These are phyloP conservation scores for Arthroderma sp. DNA, from an alignment of 2,329 filamentous ascomycete genomes.

Conservation along the genomic window DNA sequence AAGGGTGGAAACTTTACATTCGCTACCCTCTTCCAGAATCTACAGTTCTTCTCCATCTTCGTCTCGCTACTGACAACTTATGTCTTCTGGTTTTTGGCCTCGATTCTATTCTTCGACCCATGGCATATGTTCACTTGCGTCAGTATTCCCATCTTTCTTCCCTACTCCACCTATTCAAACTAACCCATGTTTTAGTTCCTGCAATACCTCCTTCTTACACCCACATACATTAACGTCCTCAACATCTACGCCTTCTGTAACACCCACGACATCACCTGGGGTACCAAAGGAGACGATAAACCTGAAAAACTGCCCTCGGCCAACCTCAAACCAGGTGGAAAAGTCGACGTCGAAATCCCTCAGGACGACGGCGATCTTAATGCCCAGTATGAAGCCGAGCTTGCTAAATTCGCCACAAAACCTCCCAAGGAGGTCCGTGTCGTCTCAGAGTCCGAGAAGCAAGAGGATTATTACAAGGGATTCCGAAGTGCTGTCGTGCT, in stretches of 20 bases:
- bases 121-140: constrained; percentile 95
- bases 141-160: constrained; percentile 19
- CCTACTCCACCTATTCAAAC: constrained; percentile 7
- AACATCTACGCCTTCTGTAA: constrained; percentile 99
- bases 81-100: constrained; percentile 81
- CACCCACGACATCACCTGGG: constrained; percentile 95
- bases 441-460: constrained; percentile 54
- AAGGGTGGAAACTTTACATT: constrained; percentile 53
- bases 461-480: constrained; percentile 97
- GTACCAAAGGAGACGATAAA: constrained; percentile 96
- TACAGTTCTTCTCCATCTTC: constrained; percentile 84
- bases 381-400: constrained; percentile 80
- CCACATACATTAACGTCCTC: constrained; percentile 94
- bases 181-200: constrained; percentile 49
- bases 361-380: constrained; percentile 93
- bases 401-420: constrained; percentile 62
- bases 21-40: constrained; percentile 66
- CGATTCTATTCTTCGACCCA: constrained; percentile 89
- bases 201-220: constrained; percentile 89
- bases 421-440: constrained; percentile 51
- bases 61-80: constrained; percentile 87
- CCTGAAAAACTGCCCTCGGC: constrained; percentile 79
- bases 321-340: constrained; percentile 82
- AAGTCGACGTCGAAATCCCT: constrained; percentile 75
- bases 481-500: constrained; percentile 86